phyloP scores from a whole-genome alignment of 2,329 filamentous ascomycete genomes.

The Penicillium thymicola region DNA sequence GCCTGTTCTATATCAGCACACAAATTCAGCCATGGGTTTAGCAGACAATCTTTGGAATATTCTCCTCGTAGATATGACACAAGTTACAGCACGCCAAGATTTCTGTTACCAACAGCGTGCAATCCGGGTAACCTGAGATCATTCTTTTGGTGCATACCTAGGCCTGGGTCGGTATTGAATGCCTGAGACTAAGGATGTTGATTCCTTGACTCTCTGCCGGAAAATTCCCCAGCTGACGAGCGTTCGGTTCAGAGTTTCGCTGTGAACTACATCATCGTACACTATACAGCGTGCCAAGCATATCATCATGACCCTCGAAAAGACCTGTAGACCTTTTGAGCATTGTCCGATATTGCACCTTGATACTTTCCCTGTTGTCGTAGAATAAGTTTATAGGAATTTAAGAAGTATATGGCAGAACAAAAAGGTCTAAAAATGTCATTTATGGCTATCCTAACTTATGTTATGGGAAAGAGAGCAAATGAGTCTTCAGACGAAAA shows the following conservation, averaged over 20 bases:
- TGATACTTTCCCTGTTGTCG: background rate
- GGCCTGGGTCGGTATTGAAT: background rate
- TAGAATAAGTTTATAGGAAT: background rate
- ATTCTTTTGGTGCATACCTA: background rate
- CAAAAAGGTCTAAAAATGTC: background rate
- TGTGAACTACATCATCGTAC: background rate
- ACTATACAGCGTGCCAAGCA: background rate
- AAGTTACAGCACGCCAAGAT: too few relatives aligned
- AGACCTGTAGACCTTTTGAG: background rate
- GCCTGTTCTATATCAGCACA: slow-evolving; percentile 14
- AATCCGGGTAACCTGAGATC: background rate
- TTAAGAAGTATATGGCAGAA: background rate
- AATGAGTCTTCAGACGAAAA: background rate
- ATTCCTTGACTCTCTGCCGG: background rate
- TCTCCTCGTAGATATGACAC: background rate
- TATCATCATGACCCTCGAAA: background rate
- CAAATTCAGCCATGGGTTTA: slow-evolving; percentile 5
- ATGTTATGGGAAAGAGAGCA: background rate
- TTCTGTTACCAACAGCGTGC: background rate
- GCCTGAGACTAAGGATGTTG: too few relatives aligned
- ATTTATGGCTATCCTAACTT: background rate
- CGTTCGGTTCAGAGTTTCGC: background rate
- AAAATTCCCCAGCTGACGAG: background rate
- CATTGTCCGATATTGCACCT: background rate
- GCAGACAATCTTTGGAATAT: background rate